Evolutionary conservation across 129 eudicot species (phyloP).

Genomic region (Flaveria ramosissima): DNA sequence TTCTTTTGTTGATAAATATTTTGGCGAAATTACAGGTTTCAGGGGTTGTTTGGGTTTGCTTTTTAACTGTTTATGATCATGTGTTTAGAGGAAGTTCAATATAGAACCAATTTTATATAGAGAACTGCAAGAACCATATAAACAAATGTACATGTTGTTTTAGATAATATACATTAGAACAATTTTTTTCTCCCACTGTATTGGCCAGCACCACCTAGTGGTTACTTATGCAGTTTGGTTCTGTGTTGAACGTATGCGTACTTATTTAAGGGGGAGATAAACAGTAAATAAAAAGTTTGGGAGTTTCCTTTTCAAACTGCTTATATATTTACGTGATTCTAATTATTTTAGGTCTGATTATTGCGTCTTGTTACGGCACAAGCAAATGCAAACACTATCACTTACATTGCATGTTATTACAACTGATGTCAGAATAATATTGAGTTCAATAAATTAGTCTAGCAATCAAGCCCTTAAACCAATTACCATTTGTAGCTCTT

Average conservation of each 20-base stretch:
- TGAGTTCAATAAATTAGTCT: neutral
- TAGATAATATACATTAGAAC: neutral
- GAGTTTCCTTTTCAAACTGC: neutral
- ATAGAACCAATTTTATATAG: neutral
- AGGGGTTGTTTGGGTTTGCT: too few species aligned
- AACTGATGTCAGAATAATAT: neutral
- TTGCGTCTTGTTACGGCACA: neutral
- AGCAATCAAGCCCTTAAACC: neutral
- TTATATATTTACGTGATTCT: neutral
- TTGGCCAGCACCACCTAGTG: neutral
- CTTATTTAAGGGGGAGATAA: neutral
- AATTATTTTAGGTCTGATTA: neutral
- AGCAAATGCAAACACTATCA: neutral
- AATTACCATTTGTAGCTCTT: neutral
- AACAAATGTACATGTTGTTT: neutral
- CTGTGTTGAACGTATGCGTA: neutral
- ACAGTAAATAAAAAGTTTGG: too few species aligned
- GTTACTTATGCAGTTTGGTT: neutral
- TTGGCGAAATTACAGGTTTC: too few species aligned
- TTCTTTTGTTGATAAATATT: too few species aligned
- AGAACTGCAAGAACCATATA: neutral
- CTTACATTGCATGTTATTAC: neutral
- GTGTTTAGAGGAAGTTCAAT: neutral
- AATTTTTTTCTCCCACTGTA: neutral
- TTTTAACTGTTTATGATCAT: neutral